Conservation (phyloP, 805 yeast species). For the Schizosaccharomyces octosporus region DNA sequence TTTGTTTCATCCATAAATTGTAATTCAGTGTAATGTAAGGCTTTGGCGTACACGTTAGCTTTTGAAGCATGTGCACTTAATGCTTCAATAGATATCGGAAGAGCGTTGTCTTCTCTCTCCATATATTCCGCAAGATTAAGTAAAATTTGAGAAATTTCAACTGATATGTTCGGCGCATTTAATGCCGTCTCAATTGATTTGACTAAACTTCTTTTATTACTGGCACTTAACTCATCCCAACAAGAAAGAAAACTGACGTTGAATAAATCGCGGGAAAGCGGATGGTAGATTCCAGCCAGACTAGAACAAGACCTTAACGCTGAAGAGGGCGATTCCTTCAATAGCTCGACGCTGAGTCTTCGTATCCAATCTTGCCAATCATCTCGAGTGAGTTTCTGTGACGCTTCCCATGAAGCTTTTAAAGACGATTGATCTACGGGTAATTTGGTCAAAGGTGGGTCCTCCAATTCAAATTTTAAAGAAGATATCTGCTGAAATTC, state of each 20-base stretch:
- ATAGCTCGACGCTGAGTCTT: constrained; percentile 54
- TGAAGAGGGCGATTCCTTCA: constrained; percentile 83
- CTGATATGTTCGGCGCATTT: constrained; percentile 75
- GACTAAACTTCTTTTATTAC: constrained; percentile 69
- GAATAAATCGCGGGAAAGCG: constrained; percentile 71
- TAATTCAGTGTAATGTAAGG: constrained; percentile 84
- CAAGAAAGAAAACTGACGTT: constrained; percentile 88
- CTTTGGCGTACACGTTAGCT: constrained; percentile 93
- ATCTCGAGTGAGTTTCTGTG: constrained; percentile 67
- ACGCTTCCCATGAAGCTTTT: constrained; percentile 75
- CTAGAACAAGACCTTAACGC: constrained; percentile 82
- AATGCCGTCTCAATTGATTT: constrained; percentile 67
- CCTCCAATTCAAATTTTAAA: constrained; percentile 28
- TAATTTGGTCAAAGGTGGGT: constrained; percentile 43
- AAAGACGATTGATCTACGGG: constrained; percentile 41
- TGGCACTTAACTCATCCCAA: constrained; percentile 77
- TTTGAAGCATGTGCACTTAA: constrained; percentile 80
- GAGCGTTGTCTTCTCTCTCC: constrained; percentile 90
- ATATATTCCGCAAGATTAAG: constrained; percentile 79
- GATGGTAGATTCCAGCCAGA: constrained; percentile 64
- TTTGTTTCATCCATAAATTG: constrained; percentile 86
- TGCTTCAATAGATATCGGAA: constrained; percentile 70
- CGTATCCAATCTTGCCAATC: constrained; percentile 98
- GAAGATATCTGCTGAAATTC: constrained; percentile 25
- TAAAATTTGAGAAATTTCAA: constrained; percentile 78